Conservation (phyloP, 2,329 filamentous ascomycete species). For the Chrysoporthe puriensis region DNA sequence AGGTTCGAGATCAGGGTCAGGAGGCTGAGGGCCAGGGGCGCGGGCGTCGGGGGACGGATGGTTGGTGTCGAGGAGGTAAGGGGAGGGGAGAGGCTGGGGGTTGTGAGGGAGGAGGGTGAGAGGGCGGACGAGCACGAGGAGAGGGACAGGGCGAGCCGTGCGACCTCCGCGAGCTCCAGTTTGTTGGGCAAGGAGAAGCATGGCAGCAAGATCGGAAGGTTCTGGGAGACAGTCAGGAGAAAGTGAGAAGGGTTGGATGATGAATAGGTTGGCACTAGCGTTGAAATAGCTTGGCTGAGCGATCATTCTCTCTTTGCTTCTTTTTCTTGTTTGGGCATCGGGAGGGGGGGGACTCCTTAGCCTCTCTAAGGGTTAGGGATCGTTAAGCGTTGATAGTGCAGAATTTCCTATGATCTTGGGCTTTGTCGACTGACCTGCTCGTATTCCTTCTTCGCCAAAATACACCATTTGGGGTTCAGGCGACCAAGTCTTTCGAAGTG, state of each 20-base stretch:
- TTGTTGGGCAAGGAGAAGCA: not conserved
- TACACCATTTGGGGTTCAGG: not conserved
- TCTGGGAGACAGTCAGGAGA: constrained; percentile 12
- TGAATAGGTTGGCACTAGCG: not conserved
- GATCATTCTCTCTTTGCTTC: not conserved
- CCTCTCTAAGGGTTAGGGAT: not conserved
- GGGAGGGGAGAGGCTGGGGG: constrained; percentile 5
- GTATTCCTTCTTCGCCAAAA: not conserved
- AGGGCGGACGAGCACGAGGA: not conserved
- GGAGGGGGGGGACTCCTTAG: no score
- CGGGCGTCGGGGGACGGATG: constrained; percentile 12
- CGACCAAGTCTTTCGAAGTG: not conserved
- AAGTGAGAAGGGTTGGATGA: not conserved
- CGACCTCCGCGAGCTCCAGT: constrained; percentile 21
- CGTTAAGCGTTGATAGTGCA: not conserved
- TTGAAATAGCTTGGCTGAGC: not conserved
- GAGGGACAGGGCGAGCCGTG: not conserved
- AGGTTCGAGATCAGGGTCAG: constrained; percentile 26
- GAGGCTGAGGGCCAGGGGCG: constrained; percentile 20
- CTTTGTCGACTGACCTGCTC: not conserved
- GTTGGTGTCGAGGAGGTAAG: constrained; percentile 6
- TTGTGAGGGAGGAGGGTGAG: constrained; percentile 18
- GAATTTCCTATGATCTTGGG: not conserved
- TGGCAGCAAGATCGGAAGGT: constrained; percentile 17
- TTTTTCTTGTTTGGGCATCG: no score